phyloP scores from a whole-genome alignment of 1,139 yeast species.

The Scheffersomyces parashehatae region DNA sequence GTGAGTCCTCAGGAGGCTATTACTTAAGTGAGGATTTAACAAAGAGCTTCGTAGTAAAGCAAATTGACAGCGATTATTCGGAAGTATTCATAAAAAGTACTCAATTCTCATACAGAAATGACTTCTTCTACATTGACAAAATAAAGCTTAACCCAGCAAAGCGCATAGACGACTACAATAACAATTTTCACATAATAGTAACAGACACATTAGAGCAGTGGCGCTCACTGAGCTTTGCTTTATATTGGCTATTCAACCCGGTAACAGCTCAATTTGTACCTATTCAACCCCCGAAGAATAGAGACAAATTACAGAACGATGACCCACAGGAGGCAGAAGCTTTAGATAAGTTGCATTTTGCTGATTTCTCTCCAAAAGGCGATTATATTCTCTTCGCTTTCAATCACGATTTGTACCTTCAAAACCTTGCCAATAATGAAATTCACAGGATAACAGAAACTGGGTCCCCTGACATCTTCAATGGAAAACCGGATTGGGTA shows the following conservation, averaged over 20 bases:
- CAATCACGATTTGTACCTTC: constrained; percentile 62
- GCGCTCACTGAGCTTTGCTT: constrained; percentile 73
- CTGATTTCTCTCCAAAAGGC: constrained; percentile 76
- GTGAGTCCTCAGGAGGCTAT: constrained; percentile 26
- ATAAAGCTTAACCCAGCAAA: constrained; percentile 35
- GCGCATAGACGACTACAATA: constrained; percentile 25
- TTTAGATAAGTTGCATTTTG: constrained; percentile 48
- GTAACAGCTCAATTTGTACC: constrained; percentile 39
- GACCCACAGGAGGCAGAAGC: constrained; percentile 5
- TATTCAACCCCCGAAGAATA: constrained; percentile 23
- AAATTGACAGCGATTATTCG: constrained; percentile 19
- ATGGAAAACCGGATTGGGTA: constrained; percentile 95
- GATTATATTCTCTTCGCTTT: constrained; percentile 65
- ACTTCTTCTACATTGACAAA: constrained; percentile 31
- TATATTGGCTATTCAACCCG: constrained; percentile 56
- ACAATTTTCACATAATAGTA: constrained; percentile 33
- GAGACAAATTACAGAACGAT: constrained; percentile 14
- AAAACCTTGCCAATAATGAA: constrained; percentile 26
- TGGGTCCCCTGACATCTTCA: constrained; percentile 67
- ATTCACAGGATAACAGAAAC: constrained; percentile 57
- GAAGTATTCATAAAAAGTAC: constrained; percentile 19
- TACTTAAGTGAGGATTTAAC: constrained; percentile 24
- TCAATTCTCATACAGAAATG: constrained; percentile 35
- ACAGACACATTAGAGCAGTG: constrained; percentile 45
- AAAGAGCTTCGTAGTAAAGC: constrained; percentile 20